Conservation (phyloP, 495 filamentous ascomycete species). For the Podospora conica region DNA sequence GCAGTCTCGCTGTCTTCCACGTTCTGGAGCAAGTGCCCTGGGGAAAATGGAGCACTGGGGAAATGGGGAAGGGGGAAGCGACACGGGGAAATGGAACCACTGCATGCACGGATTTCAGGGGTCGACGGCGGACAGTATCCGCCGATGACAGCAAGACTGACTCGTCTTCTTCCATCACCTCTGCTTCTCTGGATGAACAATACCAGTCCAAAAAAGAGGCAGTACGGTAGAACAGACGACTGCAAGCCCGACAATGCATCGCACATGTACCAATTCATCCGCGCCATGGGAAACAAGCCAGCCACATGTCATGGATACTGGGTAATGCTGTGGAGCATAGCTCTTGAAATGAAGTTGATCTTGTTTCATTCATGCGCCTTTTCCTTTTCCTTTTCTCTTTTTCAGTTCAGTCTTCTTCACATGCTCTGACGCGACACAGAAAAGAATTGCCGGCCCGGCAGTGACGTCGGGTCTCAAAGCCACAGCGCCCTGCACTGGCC, state of each 20-base stretch:
- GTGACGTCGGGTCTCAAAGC: conserved; percentile 8
- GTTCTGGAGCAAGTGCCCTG: too few species aligned
- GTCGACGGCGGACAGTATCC: background rate
- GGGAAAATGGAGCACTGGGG: background rate
- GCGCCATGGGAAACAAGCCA: background rate
- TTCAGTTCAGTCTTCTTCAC: background rate
- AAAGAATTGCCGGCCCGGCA: conserved; percentile 1
- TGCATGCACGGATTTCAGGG: background rate
- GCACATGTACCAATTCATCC: background rate
- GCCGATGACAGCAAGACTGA: background rate
- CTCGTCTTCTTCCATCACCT: background rate
- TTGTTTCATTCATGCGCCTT: background rate
- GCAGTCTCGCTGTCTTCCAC: too few species aligned
- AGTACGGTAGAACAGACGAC: background rate
- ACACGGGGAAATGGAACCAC: background rate
- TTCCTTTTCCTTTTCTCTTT: too few species aligned
- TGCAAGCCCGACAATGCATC: background rate
- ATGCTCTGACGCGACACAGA: background rate
- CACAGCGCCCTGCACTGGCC: background rate
- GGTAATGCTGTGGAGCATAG: background rate
- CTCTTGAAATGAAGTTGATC: background rate
- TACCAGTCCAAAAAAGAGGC: background rate
- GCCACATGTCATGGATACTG: too few species aligned
- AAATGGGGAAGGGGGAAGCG: background rate
- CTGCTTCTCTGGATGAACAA: background rate